These are phyloP conservation scores for Circinella umbellata DNA, from an alignment of 371 early-diverging fungal species.

Conservation along the genomic window DNA sequence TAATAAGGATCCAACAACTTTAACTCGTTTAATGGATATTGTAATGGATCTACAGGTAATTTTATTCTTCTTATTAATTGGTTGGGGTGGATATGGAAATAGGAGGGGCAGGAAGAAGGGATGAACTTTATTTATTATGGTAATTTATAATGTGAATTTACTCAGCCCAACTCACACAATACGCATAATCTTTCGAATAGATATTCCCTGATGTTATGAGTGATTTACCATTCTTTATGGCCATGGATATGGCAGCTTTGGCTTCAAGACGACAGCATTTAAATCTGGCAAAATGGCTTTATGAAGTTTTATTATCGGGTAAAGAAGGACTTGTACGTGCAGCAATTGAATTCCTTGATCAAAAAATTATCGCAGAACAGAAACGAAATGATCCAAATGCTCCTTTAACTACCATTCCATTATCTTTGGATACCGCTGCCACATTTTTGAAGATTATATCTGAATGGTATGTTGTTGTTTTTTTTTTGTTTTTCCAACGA, in stretches of 20 bases:
- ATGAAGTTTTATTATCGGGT: conserved; percentile 69
- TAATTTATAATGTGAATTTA: too few relatives aligned
- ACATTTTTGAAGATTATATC: conserved; percentile 73
- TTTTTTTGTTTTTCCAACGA: too few relatives aligned
- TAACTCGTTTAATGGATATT: conserved; percentile 81
- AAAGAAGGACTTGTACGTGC: conserved; percentile 74
- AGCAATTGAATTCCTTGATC: conserved; percentile 77
- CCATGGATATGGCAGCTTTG: conserved; percentile 88
- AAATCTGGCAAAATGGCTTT: conserved; percentile 87
- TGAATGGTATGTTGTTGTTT: conserved; percentile 47
- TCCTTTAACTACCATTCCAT: conserved; percentile 54
- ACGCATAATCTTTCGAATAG: conserved; percentile 29
- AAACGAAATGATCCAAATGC: conserved; percentile 38
- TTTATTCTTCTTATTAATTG: neutral
- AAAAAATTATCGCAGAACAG: conserved; percentile 60
- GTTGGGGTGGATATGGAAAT: too few relatives aligned
- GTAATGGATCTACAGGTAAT: conserved; percentile 82
- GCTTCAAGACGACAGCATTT: conserved; percentile 83
- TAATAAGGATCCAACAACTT: conserved; percentile 68
- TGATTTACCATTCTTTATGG: conserved; percentile 69
- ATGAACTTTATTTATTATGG: too few relatives aligned
- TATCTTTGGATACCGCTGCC: conserved; percentile 73
- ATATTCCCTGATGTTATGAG: conserved; percentile 76
- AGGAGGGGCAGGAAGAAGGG: too few relatives aligned
- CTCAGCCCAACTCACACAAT: too few relatives aligned